Conservation (phyloP, 352 stramenopile genomes). For the Stephanocyclus meneghinianus region DNA sequence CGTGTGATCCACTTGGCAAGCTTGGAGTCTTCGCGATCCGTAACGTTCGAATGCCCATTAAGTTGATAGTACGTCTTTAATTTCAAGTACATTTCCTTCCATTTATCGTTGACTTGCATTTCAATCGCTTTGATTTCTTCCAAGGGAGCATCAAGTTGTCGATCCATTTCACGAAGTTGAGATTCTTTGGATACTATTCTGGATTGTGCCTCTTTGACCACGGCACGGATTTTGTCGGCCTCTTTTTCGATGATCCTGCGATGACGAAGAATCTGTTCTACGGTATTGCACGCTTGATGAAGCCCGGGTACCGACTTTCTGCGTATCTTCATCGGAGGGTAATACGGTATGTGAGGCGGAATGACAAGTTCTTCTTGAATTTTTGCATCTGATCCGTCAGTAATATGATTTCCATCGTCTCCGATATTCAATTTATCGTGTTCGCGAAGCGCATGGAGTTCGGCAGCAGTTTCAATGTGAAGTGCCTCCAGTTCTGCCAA, state of each 20-base stretch:
- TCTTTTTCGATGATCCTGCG: constrained; percentile 13
- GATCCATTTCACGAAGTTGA: constrained; percentile 9
- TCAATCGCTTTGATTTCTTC: constrained; percentile 18
- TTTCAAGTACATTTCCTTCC: constrained; percentile 25
- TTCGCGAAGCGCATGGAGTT: constrained; percentile 4
- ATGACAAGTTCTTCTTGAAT: constrained; percentile 25
- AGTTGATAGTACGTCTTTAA: constrained; percentile 22
- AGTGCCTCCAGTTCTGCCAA: constrained; percentile 19
- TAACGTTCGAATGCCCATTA: constrained; percentile 18
- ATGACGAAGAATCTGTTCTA: constrained; percentile 13
- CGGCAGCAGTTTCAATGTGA: constrained; percentile 10
- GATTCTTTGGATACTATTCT: constrained; percentile 10
- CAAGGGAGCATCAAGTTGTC: constrained; percentile 12
- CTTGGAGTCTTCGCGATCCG: constrained; percentile 22
- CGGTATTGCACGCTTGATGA: constrained; percentile 20
- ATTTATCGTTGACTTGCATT: constrained; percentile 17
- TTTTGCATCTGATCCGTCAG: background rate
- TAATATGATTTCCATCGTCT: background rate
- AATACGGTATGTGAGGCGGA: constrained; percentile 22
- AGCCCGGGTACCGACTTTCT: constrained; percentile 10
- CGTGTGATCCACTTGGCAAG: constrained; percentile 24
- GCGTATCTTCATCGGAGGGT: constrained; percentile 18
- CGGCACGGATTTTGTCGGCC: constrained; percentile 16
- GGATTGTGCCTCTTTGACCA: constrained; percentile 12
- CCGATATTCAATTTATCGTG: background rate